phyloP scores from a whole-genome alignment of 1,284 basidiomycete species.

The Ustanciosporium gigantosporum region DNA sequence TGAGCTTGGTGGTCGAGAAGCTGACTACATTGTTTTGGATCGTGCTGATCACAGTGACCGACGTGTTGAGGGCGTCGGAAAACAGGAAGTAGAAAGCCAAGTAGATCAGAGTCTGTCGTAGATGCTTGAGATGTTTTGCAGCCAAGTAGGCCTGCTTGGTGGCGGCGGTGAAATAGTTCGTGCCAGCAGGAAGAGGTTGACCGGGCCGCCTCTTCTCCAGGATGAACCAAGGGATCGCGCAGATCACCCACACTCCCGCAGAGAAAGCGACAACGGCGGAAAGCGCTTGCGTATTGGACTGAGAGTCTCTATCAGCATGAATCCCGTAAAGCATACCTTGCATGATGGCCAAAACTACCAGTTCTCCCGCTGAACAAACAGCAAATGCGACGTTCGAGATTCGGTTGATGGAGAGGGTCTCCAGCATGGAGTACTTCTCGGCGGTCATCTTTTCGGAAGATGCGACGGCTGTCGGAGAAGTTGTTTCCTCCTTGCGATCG shows the following conservation, averaged over 20 bases:
- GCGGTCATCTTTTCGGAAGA: conserved; percentile 45
- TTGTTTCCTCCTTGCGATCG: conserved; percentile 4
- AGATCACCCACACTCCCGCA: conserved; percentile 68
- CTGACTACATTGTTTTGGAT: conserved; percentile 77
- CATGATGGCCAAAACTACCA: conserved; percentile 74
- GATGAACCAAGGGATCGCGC: conserved; percentile 77
- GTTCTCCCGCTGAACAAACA: conserved; percentile 76
- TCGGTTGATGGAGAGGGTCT: conserved; percentile 78
- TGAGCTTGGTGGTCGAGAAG: conserved; percentile 72
- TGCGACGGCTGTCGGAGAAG: neutral
- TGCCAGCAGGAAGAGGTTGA: conserved; percentile 68
- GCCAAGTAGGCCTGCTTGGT: conserved; percentile 26
- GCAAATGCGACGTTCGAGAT: conserved; percentile 80
- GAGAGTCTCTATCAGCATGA: conserved; percentile 56
- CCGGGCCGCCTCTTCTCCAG: conserved; percentile 56
- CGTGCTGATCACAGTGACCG: conserved; percentile 76
- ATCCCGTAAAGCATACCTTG: conserved; percentile 76
- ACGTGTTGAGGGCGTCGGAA: conserved; percentile 77
- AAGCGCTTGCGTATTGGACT: conserved; percentile 66
- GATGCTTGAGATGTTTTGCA: conserved; percentile 11
- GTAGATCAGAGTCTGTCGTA: conserved; percentile 63
- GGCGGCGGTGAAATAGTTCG: conserved; percentile 70
- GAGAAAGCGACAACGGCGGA: conserved; percentile 7
- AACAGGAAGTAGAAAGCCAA: conserved; percentile 72
- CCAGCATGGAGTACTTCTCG: conserved; percentile 74